A percentile compares a stretch with the other conserved stretches of the same genome.
These are phyloP conservation scores for Gracilaria caudata DNA, from an alignment of 23 red algal species.

Conservation along the genomic window DNA sequence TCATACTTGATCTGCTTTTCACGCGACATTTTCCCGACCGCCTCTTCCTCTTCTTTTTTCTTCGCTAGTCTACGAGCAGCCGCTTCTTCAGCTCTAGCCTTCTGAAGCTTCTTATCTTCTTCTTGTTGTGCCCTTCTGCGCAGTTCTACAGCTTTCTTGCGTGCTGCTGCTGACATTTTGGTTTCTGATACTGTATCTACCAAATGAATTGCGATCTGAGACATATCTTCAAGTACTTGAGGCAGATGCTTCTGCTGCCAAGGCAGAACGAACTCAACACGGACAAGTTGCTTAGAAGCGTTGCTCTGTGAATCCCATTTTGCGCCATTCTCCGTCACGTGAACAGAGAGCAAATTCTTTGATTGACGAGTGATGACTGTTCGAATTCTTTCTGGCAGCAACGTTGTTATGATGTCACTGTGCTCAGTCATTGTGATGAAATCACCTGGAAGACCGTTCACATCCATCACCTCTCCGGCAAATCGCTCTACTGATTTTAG, in stretches of 20 bases:
- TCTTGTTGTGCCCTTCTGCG: constrained; percentile 34
- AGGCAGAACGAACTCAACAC: constrained; percentile 53
- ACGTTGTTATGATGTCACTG: constrained; percentile 27
- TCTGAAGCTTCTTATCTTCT: constrained; percentile 39
- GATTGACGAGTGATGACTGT: constrained; percentile 27
- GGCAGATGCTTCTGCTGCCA: constrained; percentile 2
- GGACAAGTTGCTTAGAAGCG: constrained; percentile 21
- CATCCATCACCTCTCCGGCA: constrained; percentile 48
- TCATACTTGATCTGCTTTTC: constrained; percentile 76
- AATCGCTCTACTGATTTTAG: constrained; percentile 35
- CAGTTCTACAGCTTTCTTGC: constrained; percentile 39
- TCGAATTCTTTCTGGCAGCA: constrained; percentile 41
- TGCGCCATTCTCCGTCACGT: constrained; percentile 59
- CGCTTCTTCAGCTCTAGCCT: constrained; percentile 51
- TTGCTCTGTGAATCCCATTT: constrained; percentile 55
- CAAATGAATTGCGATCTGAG: constrained; percentile 51
- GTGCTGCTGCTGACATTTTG: constrained; percentile 40
- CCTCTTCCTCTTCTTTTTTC: constrained; percentile 72
- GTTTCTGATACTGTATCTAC: constrained; percentile 32
- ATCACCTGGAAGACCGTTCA: constrained; percentile 34
- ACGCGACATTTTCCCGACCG: constrained; percentile 52
- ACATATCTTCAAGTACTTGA: constrained; percentile 44
- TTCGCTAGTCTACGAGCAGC: constrained; percentile 47
- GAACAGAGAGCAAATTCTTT: constrained; percentile 54
- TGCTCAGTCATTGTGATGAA: constrained; percentile 70